These are phyloP conservation scores for Botryotinia globosa DNA, from an alignment of 2,329 filamentous ascomycete species.

Conservation along the genomic window DNA sequence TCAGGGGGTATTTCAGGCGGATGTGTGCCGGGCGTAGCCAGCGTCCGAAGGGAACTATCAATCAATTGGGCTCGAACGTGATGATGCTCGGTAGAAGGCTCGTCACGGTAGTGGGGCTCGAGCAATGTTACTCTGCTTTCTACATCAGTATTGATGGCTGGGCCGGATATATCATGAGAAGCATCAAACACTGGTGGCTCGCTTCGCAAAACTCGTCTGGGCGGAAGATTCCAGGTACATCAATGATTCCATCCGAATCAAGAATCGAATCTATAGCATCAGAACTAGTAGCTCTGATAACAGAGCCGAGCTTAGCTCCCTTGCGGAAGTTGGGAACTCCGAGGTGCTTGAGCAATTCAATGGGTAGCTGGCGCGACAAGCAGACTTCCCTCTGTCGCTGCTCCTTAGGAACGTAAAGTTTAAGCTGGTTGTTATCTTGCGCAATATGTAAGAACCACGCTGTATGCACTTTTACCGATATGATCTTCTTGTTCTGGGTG, in stretches of 20 bases:
- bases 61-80: background rate
- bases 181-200: background rate
- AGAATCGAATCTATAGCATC: background rate
- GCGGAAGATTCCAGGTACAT: background rate
- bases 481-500: background rate
- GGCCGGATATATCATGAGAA: background rate
- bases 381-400: background rate
- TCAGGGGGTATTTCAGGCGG: background rate
- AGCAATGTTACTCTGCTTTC: no score
- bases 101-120: no score
- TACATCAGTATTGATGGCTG: background rate
- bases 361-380: background rate
- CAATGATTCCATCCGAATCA: background rate
- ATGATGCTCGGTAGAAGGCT: no score
- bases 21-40: background rate
- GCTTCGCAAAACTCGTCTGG: background rate
- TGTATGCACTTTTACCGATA: background rate
- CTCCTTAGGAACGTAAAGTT: background rate
- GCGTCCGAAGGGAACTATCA: background rate
- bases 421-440: background rate
- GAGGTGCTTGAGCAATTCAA: background rate
- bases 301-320: background rate
- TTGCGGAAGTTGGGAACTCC: background rate
- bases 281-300: background rate
- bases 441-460: background rate